Conservation (phyloP, 352 stramenopile genomes). For the Phytophthora quininea region DNA sequence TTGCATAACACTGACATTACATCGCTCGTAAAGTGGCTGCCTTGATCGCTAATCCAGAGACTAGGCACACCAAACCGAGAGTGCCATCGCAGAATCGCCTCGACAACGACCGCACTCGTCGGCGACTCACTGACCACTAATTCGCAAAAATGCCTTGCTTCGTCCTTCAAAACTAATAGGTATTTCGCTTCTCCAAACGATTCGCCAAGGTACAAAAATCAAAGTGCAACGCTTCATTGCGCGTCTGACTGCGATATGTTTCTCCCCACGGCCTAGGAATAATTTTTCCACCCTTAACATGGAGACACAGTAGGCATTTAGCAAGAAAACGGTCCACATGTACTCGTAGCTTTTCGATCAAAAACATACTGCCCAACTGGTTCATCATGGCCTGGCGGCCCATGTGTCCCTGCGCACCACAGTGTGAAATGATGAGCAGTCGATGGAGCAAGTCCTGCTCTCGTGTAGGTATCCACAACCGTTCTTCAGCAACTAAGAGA, state of each 20-base stretch:
- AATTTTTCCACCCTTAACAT: conserved; percentile 13
- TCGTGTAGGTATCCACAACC: conserved; percentile 4
- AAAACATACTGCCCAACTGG: conserved; percentile 7
- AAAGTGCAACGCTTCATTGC: conserved; percentile 9
- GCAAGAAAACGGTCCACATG: background rate
- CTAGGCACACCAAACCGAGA: conserved; percentile 22
- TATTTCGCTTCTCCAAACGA: conserved; percentile 13
- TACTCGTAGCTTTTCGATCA: background rate
- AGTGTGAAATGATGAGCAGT: conserved; percentile 18
- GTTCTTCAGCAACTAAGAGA: background rate
- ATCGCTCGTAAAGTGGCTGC: conserved; percentile 35
- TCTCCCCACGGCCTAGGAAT: conserved; percentile 8
- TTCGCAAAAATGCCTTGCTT: conserved; percentile 25
- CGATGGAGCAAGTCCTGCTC: background rate
- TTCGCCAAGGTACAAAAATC: conserved; percentile 24
- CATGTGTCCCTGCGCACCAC: conserved; percentile 13
- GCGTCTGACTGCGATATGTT: conserved; percentile 1
- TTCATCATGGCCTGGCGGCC: conserved; percentile 11
- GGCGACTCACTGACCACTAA: conserved; percentile 16
- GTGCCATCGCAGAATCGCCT: conserved; percentile 24
- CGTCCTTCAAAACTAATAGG: conserved; percentile 35
- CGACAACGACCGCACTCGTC: conserved; percentile 6
- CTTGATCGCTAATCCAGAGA: conserved; percentile 27
- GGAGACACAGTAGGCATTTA: conserved; percentile 11
- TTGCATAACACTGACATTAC: conserved; percentile 13